Conservation (phyloP, 2,329 filamentous ascomycete species). For the Harringtonia aguacate region DNA sequence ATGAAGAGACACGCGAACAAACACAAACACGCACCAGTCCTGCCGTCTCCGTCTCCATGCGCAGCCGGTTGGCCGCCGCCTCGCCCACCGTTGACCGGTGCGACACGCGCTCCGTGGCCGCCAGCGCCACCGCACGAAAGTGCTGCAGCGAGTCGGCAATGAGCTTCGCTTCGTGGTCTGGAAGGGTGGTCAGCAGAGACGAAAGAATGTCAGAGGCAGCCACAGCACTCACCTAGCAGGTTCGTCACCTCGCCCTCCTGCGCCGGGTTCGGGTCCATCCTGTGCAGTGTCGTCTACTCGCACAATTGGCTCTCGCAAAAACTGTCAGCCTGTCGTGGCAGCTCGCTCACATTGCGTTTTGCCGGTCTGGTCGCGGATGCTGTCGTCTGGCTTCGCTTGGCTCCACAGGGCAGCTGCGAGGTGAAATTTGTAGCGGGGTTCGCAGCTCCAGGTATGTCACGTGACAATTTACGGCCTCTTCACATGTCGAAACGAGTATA, state of each 20-base stretch:
- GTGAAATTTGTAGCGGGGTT: too few species aligned
- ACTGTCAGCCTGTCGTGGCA: too few species aligned
- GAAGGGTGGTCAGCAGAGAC: background rate
- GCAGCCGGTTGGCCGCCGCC: constrained; percentile 27
- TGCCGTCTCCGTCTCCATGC: constrained; percentile 26
- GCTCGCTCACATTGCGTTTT: too few species aligned
- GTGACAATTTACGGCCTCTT: too few species aligned
- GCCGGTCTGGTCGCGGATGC: too few species aligned
- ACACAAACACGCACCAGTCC: constrained; percentile 20
- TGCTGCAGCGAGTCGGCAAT: constrained; percentile 33
- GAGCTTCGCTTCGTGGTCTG: constrained; percentile 34
- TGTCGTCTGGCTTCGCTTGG: too few species aligned
- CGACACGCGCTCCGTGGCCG: constrained; percentile 23
- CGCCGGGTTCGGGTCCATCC: constrained; percentile 5
- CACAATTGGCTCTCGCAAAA: too few species aligned
- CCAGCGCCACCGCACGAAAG: constrained; percentile 31
- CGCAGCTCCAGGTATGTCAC: too few species aligned
- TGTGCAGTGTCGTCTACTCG: background rate
- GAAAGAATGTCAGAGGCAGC: background rate
- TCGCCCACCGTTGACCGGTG: constrained; percentile 22
- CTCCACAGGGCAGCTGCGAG: too few species aligned
- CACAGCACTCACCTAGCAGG: constrained; percentile 6
- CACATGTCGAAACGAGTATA: too few species aligned
- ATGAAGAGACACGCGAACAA: too few species aligned
- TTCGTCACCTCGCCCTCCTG: constrained; percentile 5